A percentile compares a stretch with the other conserved stretches of the same genome.
Evolutionary conservation across 371 early-diverging fungal species (phyloP).

Genomic region (Coemansia sp.): DNA sequence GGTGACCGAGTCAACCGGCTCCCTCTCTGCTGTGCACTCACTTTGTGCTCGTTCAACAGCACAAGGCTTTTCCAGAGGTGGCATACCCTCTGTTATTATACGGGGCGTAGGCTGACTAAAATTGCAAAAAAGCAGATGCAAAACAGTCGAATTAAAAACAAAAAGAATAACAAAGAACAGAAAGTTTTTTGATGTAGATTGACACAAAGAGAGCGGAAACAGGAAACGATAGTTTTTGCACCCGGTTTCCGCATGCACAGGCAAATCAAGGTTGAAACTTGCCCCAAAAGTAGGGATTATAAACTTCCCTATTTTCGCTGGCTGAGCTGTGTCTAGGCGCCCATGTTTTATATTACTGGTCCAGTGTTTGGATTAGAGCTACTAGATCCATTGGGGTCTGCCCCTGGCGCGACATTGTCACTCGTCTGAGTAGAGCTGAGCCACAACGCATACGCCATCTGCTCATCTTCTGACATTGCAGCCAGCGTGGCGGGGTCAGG

Average conservation of each 20-base stretch:
- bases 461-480: slow-evolving; percentile 40
- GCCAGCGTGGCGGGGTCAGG: slow-evolving; percentile 1
- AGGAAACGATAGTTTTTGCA: not conserved
- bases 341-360: no score
- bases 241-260: not conserved
- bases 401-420: no score
- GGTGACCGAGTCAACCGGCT: not conserved
- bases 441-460: not conserved
- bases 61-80: not conserved
- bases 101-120: not conserved
- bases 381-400: no score
- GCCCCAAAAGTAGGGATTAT: no score
- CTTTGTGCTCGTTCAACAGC: no score
- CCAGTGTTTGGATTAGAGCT: no score
- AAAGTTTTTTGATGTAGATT: not conserved
- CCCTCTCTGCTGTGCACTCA: not conserved
- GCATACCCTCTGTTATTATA: not conserved
- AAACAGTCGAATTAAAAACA: not conserved
- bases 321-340: no score
- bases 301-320: no score
- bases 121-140: not conserved
- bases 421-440: no score
- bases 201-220: not conserved
- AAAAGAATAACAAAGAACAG: not conserved
- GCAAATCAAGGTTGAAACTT: not conserved